These are phyloP conservation scores for Phialocephala sp. DNA, from an alignment of 2,329 filamentous ascomycete genomes.

Conservation along the genomic window DNA sequence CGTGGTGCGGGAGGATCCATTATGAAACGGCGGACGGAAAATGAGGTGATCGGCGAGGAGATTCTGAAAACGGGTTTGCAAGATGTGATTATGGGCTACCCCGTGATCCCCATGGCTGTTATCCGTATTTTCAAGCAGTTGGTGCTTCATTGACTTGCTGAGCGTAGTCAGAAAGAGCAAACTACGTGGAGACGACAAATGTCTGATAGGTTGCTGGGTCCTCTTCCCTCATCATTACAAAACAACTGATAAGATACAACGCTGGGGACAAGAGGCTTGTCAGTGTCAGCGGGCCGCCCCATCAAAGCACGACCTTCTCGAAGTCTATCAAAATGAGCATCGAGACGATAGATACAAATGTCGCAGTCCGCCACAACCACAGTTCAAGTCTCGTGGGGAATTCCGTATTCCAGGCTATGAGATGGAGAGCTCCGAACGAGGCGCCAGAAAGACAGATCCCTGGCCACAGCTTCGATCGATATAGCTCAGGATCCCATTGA, in stretches of 20 bases:
- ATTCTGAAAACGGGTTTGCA: slow-evolving; percentile 62
- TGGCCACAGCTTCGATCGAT: slow-evolving; percentile 37
- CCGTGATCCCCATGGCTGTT: slow-evolving; percentile 57
- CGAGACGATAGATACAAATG: slow-evolving; percentile 39
- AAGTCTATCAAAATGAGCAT: slow-evolving; percentile 41
- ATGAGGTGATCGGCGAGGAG: slow-evolving; percentile 58
- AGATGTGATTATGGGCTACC: slow-evolving; percentile 63
- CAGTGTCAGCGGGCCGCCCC: slow-evolving; percentile 36
- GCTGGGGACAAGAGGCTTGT: slow-evolving; percentile 35
- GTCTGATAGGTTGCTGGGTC: too few species aligned
- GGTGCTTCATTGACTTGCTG: slow-evolving; percentile 22
- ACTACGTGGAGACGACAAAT: slow-evolving; percentile 34
- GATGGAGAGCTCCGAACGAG: slow-evolving; percentile 43
- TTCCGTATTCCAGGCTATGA: slow-evolving; percentile 41
- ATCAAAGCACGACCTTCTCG: slow-evolving; percentile 33
- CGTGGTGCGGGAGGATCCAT: slow-evolving; percentile 56
- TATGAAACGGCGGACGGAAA: slow-evolving; percentile 52
- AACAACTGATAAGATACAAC: too few species aligned
- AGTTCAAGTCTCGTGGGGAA: slow-evolving; percentile 42
- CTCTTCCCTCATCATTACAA: too few species aligned
- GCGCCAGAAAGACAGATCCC: slow-evolving; percentile 34
- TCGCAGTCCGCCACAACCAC: slow-evolving; percentile 42
- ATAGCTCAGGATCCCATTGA: slow-evolving; percentile 31
- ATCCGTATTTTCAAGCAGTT: slow-evolving; percentile 48
- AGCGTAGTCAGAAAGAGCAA: neutral